Base-by-base conservation (phyloP, 2,329 filamentous ascomycete species). In the Pestalotiopsis sp. region DNA sequence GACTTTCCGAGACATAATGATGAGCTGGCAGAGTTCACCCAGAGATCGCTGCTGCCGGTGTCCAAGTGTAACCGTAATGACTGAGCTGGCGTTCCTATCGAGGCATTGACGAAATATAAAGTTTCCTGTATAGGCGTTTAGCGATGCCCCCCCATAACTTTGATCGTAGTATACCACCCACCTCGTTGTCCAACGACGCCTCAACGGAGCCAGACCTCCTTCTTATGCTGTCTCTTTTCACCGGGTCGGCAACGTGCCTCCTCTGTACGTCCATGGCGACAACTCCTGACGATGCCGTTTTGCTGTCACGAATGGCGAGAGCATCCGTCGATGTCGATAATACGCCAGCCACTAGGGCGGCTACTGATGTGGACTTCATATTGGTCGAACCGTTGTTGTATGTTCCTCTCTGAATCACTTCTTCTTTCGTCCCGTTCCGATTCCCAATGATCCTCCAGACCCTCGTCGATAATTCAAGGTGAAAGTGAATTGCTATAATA, bases 11-110 rank as follows among this genome's bases (percentile, higher is more conserved):
- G 75, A 76, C 93, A 97, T 17, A 93, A 79, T 0, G 74, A 68
- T 0, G 92, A 95, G 63, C 78, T 79, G 3, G 84, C 81, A 2
- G 89, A 87, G 76, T 97, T 96, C 7, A 92, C 87, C 90, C 90
- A 92, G 25, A 92, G 80, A 75, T 92, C 90, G 73, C 88, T 91
- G 79, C 89, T 91, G 64, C 90, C 90, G 5, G 90, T 92, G 77
- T 92, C 90, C 66, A 92, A 76, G 72, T 91, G 88, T 69, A 92
- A 81, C 20, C 84, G 83, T 58, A 92, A 73, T 1, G 78, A 72
- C 75, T 90, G 88, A 11, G 85, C 75, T 13, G 90, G 90, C 2
- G 89, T 92, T 64, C 90, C 90, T 62, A 92, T 72, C 5, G 88
- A 85, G 62, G 83, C 85, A 76, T 92, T 91, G 73, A 90, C 83